phyloP scores from a whole-genome alignment of 2,329 filamentous ascomycete genomes.

The Venturia asperata region DNA sequence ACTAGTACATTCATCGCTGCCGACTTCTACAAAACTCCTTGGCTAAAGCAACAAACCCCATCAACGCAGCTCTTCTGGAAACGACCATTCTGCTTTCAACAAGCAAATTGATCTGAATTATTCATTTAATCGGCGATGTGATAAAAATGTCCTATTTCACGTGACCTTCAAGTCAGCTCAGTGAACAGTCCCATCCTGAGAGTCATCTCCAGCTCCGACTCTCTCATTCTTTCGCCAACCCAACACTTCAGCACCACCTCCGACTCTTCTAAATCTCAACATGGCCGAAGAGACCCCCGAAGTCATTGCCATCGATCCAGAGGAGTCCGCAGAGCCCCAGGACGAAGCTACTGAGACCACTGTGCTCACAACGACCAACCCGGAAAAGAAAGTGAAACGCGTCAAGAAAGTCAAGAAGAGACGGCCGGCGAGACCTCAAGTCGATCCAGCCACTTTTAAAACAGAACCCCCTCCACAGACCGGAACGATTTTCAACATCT shows the following conservation, averaged over 20 bases:
- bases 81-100: too few species aligned
- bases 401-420: conserved; percentile 91
- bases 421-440: conserved; percentile 80
- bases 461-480: conserved; percentile 85
- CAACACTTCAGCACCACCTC: not conserved
- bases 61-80: too few species aligned
- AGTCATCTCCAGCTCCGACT: not conserved
- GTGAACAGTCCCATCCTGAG: too few species aligned
- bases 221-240: not conserved
- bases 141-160: too few species aligned
- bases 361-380: conserved; percentile 17
- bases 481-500: conserved; percentile 94
- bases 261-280: not conserved
- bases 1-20: too few species aligned
- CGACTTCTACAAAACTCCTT: too few species aligned
- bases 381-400: conserved; percentile 44
- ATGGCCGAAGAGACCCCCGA: conserved; percentile 9
- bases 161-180: too few species aligned
- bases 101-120: too few species aligned
- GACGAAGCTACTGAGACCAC: conserved; percentile 5
- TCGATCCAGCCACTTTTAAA: conserved; percentile 76
- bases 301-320: not conserved
- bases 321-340: not conserved
- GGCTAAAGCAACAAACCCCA: too few species aligned
- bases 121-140: too few species aligned